Evolutionary conservation across 805 yeast genomes (phyloP), one percentile per base, ranked within the genome.

Genomic region (Candida easanensis): DNA sequence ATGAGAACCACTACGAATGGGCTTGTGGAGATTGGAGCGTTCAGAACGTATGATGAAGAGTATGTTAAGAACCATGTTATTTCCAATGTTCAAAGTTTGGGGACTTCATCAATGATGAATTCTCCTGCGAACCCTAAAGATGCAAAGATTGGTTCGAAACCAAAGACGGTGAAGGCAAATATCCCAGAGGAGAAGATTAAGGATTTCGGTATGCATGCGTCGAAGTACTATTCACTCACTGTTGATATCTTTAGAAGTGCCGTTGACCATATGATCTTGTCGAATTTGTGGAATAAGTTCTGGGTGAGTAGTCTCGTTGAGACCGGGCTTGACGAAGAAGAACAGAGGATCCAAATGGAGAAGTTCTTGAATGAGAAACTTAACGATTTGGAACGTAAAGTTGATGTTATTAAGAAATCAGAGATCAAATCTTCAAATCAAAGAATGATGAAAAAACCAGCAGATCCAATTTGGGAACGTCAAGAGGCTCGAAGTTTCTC

Each of bases 21-120:
- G 0, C 73, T 70, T 45, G 82, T 89, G 11, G 93, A 86, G 36
- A 84, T 89, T 43, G 97, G 96, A 1, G 96, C 96, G 1, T 89
- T 88, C 59, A 68, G 97, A 59, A 87, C 97, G 0, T 76, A 76
- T 35, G 68, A 74, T 1, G 75, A 72, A 22, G 57, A 54, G 7
- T 48, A 56, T 39, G 27, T 51, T 17, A 43, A 47, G 34, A 36
- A 45, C 14, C 50, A 46, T 34, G 21, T 19, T 15, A 32, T 26
- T 6, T 9, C 22, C 19, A 33, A 26, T 4, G 22, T 31, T 36
- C 39, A 41, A 19, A 33, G 28, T 23, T 9, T 44, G 13, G 44
- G 51, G 14, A 50, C 52, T 10, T 11, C 30, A 13, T 26, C 30
- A 9, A 8, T 26, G 9, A 52, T 42, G 6, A 38, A 22, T 4